Evolutionary conservation across 352 stramenopile species (phyloP).

Genomic region (Pythium sp.): DNA sequence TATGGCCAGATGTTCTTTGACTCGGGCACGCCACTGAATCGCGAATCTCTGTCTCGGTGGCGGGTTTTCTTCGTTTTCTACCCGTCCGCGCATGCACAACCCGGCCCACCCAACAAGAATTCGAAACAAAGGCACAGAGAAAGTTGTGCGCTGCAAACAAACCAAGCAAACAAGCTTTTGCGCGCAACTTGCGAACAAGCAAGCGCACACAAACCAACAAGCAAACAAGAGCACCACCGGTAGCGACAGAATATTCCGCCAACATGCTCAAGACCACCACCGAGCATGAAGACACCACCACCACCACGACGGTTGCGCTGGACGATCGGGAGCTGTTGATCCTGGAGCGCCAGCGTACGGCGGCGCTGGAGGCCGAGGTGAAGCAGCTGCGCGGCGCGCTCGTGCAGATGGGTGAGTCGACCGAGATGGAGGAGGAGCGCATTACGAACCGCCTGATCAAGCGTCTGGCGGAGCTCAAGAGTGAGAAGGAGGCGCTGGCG

Average conservation of each 20-base stretch:
- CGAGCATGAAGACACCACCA: neutral
- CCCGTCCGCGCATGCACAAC: neutral
- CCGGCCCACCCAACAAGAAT: neutral
- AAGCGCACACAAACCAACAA: constrained; percentile 7
- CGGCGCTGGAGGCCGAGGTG: constrained; percentile 63
- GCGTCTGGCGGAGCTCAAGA: constrained; percentile 71
- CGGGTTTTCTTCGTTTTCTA: neutral
- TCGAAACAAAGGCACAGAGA: constrained; percentile 4
- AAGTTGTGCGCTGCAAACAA: neutral
- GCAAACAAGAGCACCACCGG: neutral
- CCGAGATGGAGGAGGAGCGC: constrained; percentile 81
- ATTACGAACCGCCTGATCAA: constrained; percentile 85
- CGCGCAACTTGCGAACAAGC: neutral
- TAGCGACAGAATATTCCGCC: neutral
- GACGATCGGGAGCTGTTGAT: constrained; percentile 61
- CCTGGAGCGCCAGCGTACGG: constrained; percentile 72
- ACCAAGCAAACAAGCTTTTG: neutral
- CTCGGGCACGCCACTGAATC: neutral
- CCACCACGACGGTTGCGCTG: constrained; percentile 13
- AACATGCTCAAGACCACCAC: constrained; percentile 4
- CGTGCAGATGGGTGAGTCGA: constrained; percentile 79
- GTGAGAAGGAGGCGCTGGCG: constrained; percentile 88
- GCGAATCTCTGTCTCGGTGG: constrained; percentile 3
- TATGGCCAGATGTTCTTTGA: neutral
- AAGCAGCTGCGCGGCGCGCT: constrained; percentile 65